Percentiles rank a stretch among this genome's conserved stretches.
These are phyloP conservation scores for Candida patagonica DNA, from an alignment of 805 yeast genomes.

Conservation along the genomic window DNA sequence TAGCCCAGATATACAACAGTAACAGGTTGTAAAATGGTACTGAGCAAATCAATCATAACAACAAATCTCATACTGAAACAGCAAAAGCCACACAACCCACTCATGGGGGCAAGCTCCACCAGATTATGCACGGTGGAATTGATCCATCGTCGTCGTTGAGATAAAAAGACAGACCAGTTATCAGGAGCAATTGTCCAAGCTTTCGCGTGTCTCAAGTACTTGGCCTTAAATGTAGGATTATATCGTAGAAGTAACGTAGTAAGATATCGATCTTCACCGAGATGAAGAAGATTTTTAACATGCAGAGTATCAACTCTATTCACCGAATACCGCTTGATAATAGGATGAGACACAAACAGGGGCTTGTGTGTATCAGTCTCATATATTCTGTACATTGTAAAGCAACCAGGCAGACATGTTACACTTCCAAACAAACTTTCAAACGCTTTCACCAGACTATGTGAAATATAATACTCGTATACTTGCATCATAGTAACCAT, in stretches of 20 bases:
- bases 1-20: slow-evolving; percentile 41
- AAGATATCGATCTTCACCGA: slow-evolving; percentile 55
- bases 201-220: slow-evolving; percentile 48
- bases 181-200: slow-evolving; percentile 56
- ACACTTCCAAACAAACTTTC: slow-evolving; percentile 55
- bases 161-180: slow-evolving; percentile 44
- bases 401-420: slow-evolving; percentile 60
- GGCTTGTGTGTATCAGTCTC: slow-evolving; percentile 50
- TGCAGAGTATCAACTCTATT: slow-evolving; percentile 51
- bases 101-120: slow-evolving; percentile 49
- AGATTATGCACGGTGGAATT: slow-evolving; percentile 57
- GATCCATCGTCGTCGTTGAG: slow-evolving; percentile 63
- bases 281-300: slow-evolving; percentile 47
- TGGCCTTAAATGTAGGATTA: slow-evolving; percentile 46
- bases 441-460: slow-evolving; percentile 54
- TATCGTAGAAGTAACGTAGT: slow-evolving; percentile 48
- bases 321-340: slow-evolving; percentile 47
- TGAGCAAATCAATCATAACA: slow-evolving; percentile 46
- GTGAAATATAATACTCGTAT: slow-evolving; percentile 55
- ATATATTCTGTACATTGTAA: slow-evolving; percentile 47
- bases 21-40: slow-evolving; percentile 54
- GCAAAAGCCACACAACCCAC: slow-evolving; percentile 56
- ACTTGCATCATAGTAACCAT: slow-evolving; percentile 56
- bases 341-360: slow-evolving; percentile 49
- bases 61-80: slow-evolving; percentile 57